Conservation (phyloP, 2,329 filamentous ascomycete genomes). For the Pseudogymnoascus sp. region DNA sequence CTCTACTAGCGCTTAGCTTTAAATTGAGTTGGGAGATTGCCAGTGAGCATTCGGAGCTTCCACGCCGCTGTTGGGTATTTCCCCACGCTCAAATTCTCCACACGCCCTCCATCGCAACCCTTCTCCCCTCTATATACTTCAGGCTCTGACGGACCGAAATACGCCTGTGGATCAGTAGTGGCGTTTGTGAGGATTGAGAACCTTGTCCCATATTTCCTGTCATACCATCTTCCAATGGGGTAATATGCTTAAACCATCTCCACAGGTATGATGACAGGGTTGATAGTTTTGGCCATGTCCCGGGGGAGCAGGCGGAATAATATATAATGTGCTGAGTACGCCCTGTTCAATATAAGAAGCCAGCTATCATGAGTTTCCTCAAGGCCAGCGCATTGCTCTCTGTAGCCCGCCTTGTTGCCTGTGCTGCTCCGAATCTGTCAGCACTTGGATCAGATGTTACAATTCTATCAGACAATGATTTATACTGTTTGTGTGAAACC, state of each 20-base stretch:
- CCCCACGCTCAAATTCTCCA: not conserved
- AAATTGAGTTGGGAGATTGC: not conserved
- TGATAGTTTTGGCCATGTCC: not conserved
- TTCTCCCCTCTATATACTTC: not conserved
- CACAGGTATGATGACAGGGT: not conserved
- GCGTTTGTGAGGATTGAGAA: constrained; percentile 16
- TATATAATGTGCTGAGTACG: not conserved
- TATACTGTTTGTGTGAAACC: constrained; percentile 5
- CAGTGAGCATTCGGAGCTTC: not conserved
- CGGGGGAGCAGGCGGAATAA: not conserved
- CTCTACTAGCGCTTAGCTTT: not conserved
- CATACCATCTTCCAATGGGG: not conserved
- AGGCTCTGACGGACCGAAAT: constrained; percentile 12
- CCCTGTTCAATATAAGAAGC: not conserved
- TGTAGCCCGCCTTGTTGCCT: not conserved
- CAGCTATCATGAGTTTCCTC: not conserved
- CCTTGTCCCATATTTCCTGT: not conserved
- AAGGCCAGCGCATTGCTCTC: not conserved
- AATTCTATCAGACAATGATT: constrained; percentile 14
- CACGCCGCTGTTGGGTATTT: not conserved
- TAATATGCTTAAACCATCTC: not conserved
- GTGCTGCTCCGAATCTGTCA: not conserved
- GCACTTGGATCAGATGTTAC: constrained; percentile 10
- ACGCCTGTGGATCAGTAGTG: constrained; percentile 14
- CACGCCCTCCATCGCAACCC: not conserved